Evolutionary conservation across 805 yeast species (phyloP), one percentile per base, ranked within the genome.

Genomic region (Blastobotrys peoriensis): DNA sequence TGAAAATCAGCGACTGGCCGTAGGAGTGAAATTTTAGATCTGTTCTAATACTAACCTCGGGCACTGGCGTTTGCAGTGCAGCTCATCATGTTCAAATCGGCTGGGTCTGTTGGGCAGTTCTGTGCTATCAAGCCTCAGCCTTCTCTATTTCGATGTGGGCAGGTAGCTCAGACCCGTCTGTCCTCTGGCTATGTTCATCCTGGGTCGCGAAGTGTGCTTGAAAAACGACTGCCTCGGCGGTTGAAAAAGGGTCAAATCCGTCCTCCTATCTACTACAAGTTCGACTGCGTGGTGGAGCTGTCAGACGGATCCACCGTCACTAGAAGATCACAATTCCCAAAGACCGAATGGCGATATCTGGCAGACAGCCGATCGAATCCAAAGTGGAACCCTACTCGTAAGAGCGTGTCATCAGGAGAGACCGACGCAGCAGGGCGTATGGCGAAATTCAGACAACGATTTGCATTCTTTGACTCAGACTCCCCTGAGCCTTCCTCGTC

Each of bases 231-330:
- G n/a, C 28, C 41, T 16, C 42, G 53, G 13, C 63, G 64, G 41
- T 62, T 66, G 22, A 53, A 58, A 4, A 58, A 59, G 45, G 97
- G 97, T 45, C 84, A 84, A 62, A 88, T 96, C 15, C 78, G 97
- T 65, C 97, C 98, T 1, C 88, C 96, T 27, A 83, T 93, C 34
- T 89, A 86, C 65, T 77, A 91, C 67, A 86, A 86, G 63, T 93
- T 93, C 62, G 88, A 91, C 52, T 83, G 89, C 25, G 66, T 74
- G 30, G 89, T 93, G n/a, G 95, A 91, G 65, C 73, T 89, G 47
- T 83, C 94, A 53, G 98, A 93, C 62, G 98, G 98, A 1, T 84
- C 96, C 23, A 95, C 95, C 1, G 71, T 88, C 27, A 70, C 69
- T 28, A 76, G 98, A 65, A 75, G 85, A 56, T 79, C 96, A 0